Conservation (phyloP, 371 early-diverging fungal genomes). For the Zychaea mexicana region DNA sequence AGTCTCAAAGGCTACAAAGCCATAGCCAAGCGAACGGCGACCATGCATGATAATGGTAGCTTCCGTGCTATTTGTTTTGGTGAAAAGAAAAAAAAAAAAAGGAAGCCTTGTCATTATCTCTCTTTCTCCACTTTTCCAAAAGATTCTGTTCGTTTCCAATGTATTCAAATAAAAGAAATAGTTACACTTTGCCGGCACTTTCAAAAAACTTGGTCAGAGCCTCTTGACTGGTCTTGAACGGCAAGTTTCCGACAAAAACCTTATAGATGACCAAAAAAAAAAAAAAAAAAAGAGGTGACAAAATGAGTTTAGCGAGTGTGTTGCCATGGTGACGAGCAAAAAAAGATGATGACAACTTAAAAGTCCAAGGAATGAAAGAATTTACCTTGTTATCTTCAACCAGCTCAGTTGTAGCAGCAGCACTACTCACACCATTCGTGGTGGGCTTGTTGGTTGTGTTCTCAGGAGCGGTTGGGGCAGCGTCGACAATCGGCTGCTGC, state of each 20-base stretch:
- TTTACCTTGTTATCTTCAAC: constrained; percentile 4
- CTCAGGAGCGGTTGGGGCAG: constrained; percentile 1
- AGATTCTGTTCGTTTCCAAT: too few relatives aligned
- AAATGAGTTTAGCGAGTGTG: too few relatives aligned
- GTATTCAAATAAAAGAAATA: too few relatives aligned
- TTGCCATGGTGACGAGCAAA: neutral
- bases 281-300: neutral
- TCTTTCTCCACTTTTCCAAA: too few relatives aligned
- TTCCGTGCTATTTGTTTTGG: constrained; percentile 50
- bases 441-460: neutral
- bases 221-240: constrained; percentile 81
- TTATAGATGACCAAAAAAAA: constrained; percentile 25
- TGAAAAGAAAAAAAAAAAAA: too few relatives aligned
- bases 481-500: constrained; percentile 2
- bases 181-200: constrained; percentile 77
- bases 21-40: constrained; percentile 84
- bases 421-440: neutral
- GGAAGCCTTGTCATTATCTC: too few relatives aligned
- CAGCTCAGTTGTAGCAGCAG: neutral
- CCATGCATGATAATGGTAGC: constrained; percentile 79
- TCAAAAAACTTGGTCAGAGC: constrained; percentile 78
- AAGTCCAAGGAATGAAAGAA: neutral
- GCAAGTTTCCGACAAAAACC: constrained; percentile 95
- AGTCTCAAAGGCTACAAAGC: constrained; percentile 87
- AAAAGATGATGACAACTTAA: neutral